These are phyloP conservation scores for Neopestalotiopsis rosae DNA, from an alignment of 2,329 filamentous ascomycete species.

Conservation along the genomic window DNA sequence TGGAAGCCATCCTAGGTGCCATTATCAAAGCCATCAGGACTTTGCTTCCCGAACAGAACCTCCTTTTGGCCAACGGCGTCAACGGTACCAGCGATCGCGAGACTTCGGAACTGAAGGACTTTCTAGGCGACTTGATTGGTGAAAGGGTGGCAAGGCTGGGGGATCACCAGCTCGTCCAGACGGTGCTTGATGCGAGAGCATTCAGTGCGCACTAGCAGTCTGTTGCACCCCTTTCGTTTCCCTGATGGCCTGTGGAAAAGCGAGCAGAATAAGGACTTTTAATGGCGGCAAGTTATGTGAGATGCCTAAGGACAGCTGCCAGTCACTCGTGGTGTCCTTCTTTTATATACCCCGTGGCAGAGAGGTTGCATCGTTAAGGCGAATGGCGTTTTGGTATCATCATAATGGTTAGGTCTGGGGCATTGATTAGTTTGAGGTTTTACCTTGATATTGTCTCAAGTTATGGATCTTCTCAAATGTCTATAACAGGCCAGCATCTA, in stretches of 20 bases:
- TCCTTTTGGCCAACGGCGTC: conserved; percentile 43
- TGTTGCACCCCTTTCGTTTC: too few relatives aligned
- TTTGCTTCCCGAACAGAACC: conserved; percentile 40
- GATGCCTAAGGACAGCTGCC: not conserved
- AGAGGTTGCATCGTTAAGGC: not conserved
- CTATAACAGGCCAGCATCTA: too few relatives aligned
- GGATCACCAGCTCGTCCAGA: conserved; percentile 53
- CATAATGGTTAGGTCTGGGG: not conserved
- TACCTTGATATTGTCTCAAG: not conserved
- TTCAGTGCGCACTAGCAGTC: conserved; percentile 40
- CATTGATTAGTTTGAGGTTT: not conserved
- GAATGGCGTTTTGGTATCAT: conserved; percentile 12
- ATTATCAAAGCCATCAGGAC: conserved; percentile 59
- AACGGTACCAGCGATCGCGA: conserved; percentile 48
- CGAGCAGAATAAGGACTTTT: not conserved
- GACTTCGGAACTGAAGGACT: conserved; percentile 54
- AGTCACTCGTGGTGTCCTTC: not conserved
- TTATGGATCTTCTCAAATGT: too few relatives aligned
- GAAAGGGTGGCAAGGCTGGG: conserved; percentile 50
- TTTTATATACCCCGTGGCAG: conserved; percentile 10
- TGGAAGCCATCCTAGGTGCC: conserved; percentile 61
- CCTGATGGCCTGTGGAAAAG: not conserved
- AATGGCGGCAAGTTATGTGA: not conserved
- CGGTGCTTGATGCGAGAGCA: conserved; percentile 60
- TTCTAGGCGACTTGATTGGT: conserved; percentile 61